Base-by-base conservation (phyloP, 768 basidiomycete genomes). In the Naganishia onofrii region DNA sequence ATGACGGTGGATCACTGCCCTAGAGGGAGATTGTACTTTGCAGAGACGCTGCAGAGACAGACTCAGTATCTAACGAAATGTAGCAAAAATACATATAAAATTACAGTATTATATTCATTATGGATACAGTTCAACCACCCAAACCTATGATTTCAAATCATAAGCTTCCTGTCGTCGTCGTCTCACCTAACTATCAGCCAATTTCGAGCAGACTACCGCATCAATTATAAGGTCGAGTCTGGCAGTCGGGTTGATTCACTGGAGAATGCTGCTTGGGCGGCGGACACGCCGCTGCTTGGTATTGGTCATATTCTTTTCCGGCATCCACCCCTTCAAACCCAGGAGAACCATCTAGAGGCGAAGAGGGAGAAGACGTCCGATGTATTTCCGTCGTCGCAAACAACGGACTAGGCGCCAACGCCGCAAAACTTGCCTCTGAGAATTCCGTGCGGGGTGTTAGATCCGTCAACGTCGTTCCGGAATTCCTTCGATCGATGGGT, bases 361-460 rank as follows among this genome's bases (percentile, higher is more conserved):
- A 21, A n/a, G n/a, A 17, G 7, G n/a, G n/a, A n/a, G 42, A n/a
- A 6, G 48, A n/a, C n/a, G 19, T n/a, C 23, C 7, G 12, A n/a
- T 21, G 48, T 3, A 23, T 51, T 21, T 36, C 34, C 34, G 34
- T 32, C 34, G 34, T 32, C n/a, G 57, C 31, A 36, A 58, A 63
- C 3, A 63, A 28, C n/a, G 60, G 60, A 63, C 60, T 63, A 17
- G 60, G 60, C n/a, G 60, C 60, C 60, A 63, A 63, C 60, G 60
- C 60, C 23, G 10, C 12, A 13, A 42, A 63, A 44, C 60, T 63
- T 26, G 60, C 60, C 23, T 63, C 60, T 12, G 60, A 44, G 23
- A 10, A 9, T n/a, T 31, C 60, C 42, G 60, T 63, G 10, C 38
- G 38, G 19, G 57, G 57, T 13, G 57, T 32, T 10, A 58, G 2